Conservation (phyloP, 2,329 filamentous ascomycete genomes). For the Graphium sp. region DNA sequence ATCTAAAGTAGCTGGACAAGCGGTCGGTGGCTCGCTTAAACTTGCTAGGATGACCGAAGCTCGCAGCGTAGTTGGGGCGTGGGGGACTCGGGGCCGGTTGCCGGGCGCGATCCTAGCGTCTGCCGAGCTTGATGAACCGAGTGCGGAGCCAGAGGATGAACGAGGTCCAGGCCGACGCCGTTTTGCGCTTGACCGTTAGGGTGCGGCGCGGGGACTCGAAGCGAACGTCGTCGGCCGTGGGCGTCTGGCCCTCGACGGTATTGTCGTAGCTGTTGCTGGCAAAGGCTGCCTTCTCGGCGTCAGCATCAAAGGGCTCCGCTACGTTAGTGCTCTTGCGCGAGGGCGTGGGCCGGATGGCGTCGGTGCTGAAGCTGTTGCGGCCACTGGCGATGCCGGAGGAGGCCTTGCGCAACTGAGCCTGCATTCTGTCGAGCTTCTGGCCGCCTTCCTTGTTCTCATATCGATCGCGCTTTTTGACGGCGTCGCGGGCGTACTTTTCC, state of each 20-base stretch:
- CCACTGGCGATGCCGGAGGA: constrained; percentile 16
- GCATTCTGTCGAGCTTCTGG: constrained; percentile 28
- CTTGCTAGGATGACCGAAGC: no score
- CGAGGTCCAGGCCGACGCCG: constrained; percentile 42
- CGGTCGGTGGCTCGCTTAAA: no score
- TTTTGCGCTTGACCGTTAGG: constrained; percentile 39
- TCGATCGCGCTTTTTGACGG: constrained; percentile 40
- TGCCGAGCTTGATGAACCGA: constrained; percentile 21
- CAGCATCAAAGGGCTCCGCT: constrained; percentile 8
- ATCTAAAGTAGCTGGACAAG: no score
- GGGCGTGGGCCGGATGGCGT: constrained; percentile 11
- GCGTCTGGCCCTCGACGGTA: constrained; percentile 14
- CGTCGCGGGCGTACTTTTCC: constrained; percentile 43
- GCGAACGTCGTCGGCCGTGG: constrained; percentile 19
- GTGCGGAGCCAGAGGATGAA: constrained; percentile 50
- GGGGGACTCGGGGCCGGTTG: no score
- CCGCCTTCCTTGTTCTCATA: constrained; percentile 40
- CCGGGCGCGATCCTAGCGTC: constrained; percentile 21
- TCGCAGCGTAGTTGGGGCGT: no score
- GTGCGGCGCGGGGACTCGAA: constrained; percentile 23
- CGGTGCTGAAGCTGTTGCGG: constrained; percentile 12
- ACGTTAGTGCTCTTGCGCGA: constrained; percentile 12
- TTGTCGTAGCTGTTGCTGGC: constrained; percentile 28
- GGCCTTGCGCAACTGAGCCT: constrained; percentile 22
- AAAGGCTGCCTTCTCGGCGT: constrained; percentile 25